Base-by-base conservation (phyloP, 1,284 basidiomycete genomes). In the Trametes pubescens region DNA sequence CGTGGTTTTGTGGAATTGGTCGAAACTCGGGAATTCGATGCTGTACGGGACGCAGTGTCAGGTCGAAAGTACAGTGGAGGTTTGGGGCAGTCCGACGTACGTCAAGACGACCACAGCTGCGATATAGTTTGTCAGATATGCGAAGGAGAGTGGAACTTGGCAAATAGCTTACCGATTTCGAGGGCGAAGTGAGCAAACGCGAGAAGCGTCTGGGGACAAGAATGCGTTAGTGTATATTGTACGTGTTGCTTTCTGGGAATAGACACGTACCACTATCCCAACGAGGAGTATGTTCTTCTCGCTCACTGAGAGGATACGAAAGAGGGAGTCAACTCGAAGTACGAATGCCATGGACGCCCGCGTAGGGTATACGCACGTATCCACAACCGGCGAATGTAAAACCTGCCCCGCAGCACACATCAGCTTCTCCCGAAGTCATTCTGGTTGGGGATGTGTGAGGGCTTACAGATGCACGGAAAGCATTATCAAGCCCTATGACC, bases 361-460 rank as follows among this genome's bases (percentile, higher is more conserved):
- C 14, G 18, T 16, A 16, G 16, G 16, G 18, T 13, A 18, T 13
- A 40, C 51, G 29, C 22, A 53, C 51, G 7, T 6, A 53, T 37
- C 51, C 51, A 53, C 22, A 53, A 9, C 7, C 51, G 51, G 1
- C 51, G 51, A 3, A 53, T 40, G 35, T 53, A 53, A 35, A 53
- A 53, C 10, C 51, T 51, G n/a, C 2, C 6, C 18, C 4, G 10
- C 16, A 22, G 3, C 34, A 10, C 6, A 29, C 18, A 18, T 10
- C 49, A 38, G 37, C 2, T 13, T 38, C 10, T 38, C 5, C 11
- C 37, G 11, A 6, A 10, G 11, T 10, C 37, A 16, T 16, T 16
- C 37, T 32, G 29, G 29, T 32, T 32, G 4, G 29, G 37, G 10
- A 11, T 16, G 37, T 10, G 14, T 38, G 10, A 16, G 18, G 16